These are phyloP conservation scores for Claviceps lovelessii DNA, from an alignment of 2,329 filamentous ascomycete species.

Conservation along the genomic window DNA sequence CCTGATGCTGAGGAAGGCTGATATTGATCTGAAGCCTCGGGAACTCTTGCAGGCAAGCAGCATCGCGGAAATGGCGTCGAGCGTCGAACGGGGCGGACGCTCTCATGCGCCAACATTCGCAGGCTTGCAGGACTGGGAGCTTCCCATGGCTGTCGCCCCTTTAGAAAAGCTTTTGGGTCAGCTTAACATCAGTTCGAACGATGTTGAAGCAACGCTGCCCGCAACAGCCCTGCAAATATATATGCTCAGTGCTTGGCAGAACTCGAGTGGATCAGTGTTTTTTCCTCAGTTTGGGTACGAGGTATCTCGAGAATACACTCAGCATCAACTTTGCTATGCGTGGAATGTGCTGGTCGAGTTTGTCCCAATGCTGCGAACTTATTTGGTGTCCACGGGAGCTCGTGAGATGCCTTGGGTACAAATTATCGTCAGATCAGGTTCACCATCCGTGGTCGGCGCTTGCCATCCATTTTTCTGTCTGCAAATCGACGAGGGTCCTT, in stretches of 20 bases:
- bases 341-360: slow-evolving; percentile 46
- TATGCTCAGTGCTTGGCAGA: slow-evolving; percentile 66
- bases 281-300: slow-evolving; percentile 57
- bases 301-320: slow-evolving; percentile 25
- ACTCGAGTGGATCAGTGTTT: slow-evolving; percentile 51
- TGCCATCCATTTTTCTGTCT: slow-evolving; percentile 14
- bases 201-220: slow-evolving; percentile 47
- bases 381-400: slow-evolving; percentile 40
- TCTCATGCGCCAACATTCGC: background rate
- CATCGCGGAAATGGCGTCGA: slow-evolving; percentile 45
- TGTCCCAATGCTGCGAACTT: slow-evolving; percentile 54
- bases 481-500: slow-evolving; percentile 2
- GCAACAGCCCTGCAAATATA: slow-evolving; percentile 66
- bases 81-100: slow-evolving; percentile 3
- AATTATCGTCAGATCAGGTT: slow-evolving; percentile 29
- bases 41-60: slow-evolving; percentile 55
- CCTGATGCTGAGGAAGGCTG: slow-evolving; percentile 50
- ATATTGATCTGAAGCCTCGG: slow-evolving; percentile 50
- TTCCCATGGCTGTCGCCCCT: slow-evolving; percentile 24
- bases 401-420: slow-evolving; percentile 45
- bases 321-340: slow-evolving; percentile 33
- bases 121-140: slow-evolving; percentile 9
- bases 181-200: slow-evolving; percentile 25
- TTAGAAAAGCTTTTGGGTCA: slow-evolving; percentile 21
- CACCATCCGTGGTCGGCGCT: background rate